These are phyloP conservation scores for Malus hybrid DNA, from an alignment of 331 rosid genomes.

Conservation along the genomic window DNA sequence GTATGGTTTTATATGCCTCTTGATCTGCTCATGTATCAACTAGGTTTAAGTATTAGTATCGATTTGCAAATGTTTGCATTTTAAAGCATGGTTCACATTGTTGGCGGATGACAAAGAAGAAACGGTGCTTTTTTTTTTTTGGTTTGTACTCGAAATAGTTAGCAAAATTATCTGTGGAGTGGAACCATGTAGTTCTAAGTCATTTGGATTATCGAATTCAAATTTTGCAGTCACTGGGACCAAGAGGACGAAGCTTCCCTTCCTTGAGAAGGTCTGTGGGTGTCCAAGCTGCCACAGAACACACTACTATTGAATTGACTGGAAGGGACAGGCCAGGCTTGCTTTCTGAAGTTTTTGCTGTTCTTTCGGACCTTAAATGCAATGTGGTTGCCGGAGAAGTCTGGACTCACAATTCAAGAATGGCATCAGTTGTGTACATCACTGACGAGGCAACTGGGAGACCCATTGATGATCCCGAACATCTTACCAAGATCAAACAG, in stretches of 20 bases:
- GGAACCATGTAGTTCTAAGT: constrained; percentile 1
- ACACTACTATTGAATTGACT: constrained; percentile 77
- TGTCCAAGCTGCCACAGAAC: constrained; percentile 66
- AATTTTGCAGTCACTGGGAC: constrained; percentile 71
- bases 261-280: constrained; percentile 86
- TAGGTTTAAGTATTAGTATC: background rate
- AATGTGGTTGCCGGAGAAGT: constrained; percentile 97
- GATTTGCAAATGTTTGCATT: background rate
- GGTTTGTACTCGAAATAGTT: background rate
- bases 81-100: background rate
- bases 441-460: constrained; percentile 56
- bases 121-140: background rate
- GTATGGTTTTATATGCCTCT: background rate
- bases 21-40: background rate
- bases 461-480: constrained; percentile 50
- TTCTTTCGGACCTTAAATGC: constrained; percentile 86
- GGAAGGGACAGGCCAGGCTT: constrained; percentile 93
- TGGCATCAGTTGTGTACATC: constrained; percentile 91
- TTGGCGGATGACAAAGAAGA: constrained; percentile 2
- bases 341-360: constrained; percentile 93
- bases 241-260: constrained; percentile 61
- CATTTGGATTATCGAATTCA: constrained; percentile 3
- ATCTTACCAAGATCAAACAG: constrained; percentile 61
- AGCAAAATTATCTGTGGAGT: background rate
- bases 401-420: constrained; percentile 98